Evolutionary conservation across 306 rosid genomes (phyloP), one percentile per base, ranked within the genome.

Genomic region (Hippophae tibetana): DNA sequence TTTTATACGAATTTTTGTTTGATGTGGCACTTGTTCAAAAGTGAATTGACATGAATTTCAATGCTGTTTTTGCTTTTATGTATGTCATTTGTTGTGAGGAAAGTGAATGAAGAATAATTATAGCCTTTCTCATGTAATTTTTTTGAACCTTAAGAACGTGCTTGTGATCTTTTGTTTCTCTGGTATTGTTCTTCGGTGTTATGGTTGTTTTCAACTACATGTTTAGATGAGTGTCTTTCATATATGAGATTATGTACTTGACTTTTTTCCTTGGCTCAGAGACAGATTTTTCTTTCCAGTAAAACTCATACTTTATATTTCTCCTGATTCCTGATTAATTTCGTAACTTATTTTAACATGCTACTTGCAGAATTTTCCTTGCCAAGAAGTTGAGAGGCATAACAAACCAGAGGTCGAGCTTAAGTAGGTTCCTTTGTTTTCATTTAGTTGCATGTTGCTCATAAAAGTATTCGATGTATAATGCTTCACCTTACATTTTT

Each of bases 321-420:
- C 12, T 51, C 65, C 3, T 45, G 14, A 41, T 52, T 63, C 55
- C 38, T 56, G 50, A 41, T 58, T 42, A 58, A 18, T 50, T 10
- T 2, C 31, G 1, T 12, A 9, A 5, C 52, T 63, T 62, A 40
- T 25, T 13, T 48, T 14, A 42, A 44, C 10, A 9, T 7, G 12
- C 46, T 61, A 61, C 27, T 47, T 71, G 68, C 87, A 87, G 96
- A 92, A 88, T 68, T 92, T 92, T 51, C 99, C 96, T 57, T 92
- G 99, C 59, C 99, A 92, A 81, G 99, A 92, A 81, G 99, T 92
- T 47, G 99, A 92, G 69, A 78, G 99, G 78, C 99, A 92, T 73
- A 92, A 92, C 95, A 92, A 92, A 73, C 99, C 95, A 0, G 96
- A 88, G 71, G 93, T 92, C 58, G 99, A 92, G 71, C 86, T 92